These are phyloP conservation scores for Trichoderma semiorbis DNA, from an alignment of 2,329 filamentous ascomycete species.

Conservation along the genomic window DNA sequence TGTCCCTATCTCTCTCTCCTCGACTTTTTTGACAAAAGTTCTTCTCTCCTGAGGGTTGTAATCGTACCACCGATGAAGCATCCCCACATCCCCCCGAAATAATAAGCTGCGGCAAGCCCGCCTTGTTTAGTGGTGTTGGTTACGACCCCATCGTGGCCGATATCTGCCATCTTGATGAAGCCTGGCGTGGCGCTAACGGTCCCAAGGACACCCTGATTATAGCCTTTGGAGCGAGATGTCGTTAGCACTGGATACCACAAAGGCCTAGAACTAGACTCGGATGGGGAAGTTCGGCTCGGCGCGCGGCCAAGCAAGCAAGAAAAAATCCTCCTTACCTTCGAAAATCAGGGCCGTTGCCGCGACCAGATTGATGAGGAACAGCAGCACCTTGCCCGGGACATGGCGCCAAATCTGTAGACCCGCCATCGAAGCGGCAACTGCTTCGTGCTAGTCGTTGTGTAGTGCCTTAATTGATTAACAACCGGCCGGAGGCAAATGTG, in stretches of 20 bases:
- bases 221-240: slow-evolving; percentile 33
- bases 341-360: slow-evolving; percentile 25
- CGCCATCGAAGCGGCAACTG: slow-evolving; percentile 17
- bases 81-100: slow-evolving; percentile 48
- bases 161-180: slow-evolving; percentile 42
- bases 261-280: neutral
- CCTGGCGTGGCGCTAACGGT: slow-evolving; percentile 43
- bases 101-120: slow-evolving; percentile 52
- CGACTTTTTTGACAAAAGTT: neutral
- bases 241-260: neutral
- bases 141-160: slow-evolving; percentile 45
- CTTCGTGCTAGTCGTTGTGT: neutral
- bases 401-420: slow-evolving; percentile 21
- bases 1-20: neutral
- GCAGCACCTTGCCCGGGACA: slow-evolving; percentile 24
- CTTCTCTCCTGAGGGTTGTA: neutral
- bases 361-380: slow-evolving; percentile 24
- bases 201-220: slow-evolving; percentile 54
- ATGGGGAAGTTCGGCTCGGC: neutral
- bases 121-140: slow-evolving; percentile 49
- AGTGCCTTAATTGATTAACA: neutral
- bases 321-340: slow-evolving; percentile 19
- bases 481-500: neutral
- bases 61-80: slow-evolving; percentile 43
- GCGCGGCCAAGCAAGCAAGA: neutral